Conservation (phyloP, 2,329 filamentous ascomycete genomes). For the Colletotrichum gigasporum region DNA sequence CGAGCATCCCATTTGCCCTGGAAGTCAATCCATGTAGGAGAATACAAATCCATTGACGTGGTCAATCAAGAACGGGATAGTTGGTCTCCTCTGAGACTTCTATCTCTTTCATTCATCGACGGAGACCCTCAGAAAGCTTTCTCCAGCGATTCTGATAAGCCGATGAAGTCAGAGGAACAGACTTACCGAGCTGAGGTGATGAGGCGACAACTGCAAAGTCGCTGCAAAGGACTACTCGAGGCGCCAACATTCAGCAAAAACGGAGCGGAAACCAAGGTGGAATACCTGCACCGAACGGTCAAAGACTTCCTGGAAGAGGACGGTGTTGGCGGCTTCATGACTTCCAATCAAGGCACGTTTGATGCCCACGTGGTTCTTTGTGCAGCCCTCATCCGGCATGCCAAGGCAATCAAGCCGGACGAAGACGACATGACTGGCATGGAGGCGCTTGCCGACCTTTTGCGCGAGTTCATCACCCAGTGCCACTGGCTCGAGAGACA, state of each 20-base stretch:
- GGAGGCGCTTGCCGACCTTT: neutral
- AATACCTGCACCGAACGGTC: neutral
- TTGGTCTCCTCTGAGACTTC: neutral
- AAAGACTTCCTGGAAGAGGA: neutral
- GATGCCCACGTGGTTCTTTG: neutral
- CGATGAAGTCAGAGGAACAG: neutral
- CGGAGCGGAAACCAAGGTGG: neutral
- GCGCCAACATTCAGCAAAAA: neutral
- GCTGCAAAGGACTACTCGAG: neutral
- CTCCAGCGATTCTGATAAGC: too few relatives aligned
- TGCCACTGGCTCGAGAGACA: neutral
- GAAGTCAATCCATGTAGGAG: neutral
- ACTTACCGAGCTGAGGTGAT: neutral
- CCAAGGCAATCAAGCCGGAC: neutral
- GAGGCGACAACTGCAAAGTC: neutral
- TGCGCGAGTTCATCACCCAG: neutral
- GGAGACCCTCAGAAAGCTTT: neutral
- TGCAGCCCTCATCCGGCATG: neutral
- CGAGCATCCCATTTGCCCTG: neutral
- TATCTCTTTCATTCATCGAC: neutral
- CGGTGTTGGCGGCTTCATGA: neutral
- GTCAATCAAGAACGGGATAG: neutral
- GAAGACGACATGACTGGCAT: neutral
- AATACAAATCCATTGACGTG: neutral
- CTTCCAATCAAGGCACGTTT: neutral